These are phyloP conservation scores for Cephaloascus fragrans DNA, from an alignment of 805 yeast species.

Conservation along the genomic window DNA sequence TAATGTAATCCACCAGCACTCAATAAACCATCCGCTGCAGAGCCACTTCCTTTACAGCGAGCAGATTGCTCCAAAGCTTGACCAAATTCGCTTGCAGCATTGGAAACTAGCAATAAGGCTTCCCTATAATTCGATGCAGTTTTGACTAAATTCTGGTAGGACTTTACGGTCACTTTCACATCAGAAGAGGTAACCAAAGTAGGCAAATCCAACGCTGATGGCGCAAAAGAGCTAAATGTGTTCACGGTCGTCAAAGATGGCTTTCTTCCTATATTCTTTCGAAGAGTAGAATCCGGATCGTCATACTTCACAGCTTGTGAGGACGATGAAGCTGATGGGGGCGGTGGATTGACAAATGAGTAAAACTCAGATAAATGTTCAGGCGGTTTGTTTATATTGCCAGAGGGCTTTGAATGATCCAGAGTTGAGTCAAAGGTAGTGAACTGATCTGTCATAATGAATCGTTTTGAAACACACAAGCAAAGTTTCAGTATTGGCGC, in stretches of 20 bases:
- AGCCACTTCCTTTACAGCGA: conserved; percentile 50
- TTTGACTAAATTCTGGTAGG: conserved; percentile 35
- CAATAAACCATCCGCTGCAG: conserved; percentile 51
- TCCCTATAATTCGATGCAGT: conserved; percentile 37
- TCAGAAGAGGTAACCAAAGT: conserved; percentile 53
- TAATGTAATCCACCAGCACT: conserved; percentile 73
- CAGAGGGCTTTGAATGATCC: neutral
- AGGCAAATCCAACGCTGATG: conserved; percentile 51
- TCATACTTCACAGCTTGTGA: no score
- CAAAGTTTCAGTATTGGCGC: no score
- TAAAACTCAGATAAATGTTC: conserved; percentile 55
- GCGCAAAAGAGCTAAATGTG: conserved; percentile 36
- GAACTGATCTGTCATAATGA: neutral
- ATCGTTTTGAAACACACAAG: no score
- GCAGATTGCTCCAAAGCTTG: conserved; percentile 57
- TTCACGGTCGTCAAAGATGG: conserved; percentile 20
- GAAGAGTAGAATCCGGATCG: conserved; percentile 5
- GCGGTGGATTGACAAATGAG: conserved; percentile 31
- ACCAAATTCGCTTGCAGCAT: conserved; percentile 66
- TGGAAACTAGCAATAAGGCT: conserved; percentile 37
- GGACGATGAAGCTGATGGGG: neutral
- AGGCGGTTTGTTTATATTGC: conserved; percentile 20
- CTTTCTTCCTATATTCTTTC: conserved; percentile 1
- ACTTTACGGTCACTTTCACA: conserved; percentile 36
- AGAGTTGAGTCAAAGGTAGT: neutral